Evolutionary conservation across 2,329 filamentous ascomycete genomes (phyloP), one percentile per base, ranked within the genome.

Genomic region (Pseudofabraea citricarpa): DNA sequence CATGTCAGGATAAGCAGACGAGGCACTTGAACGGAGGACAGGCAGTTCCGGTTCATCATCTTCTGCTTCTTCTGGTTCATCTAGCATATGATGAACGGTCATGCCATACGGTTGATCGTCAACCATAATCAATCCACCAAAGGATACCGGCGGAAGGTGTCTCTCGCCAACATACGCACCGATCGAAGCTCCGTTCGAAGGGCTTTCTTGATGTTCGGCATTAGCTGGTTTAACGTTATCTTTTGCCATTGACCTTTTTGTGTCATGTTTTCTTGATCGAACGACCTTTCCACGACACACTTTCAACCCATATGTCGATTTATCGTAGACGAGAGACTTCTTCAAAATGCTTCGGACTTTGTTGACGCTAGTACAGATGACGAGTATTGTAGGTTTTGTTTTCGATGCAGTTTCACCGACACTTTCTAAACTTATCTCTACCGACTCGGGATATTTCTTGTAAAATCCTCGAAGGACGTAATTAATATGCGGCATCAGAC

Each of bases 1-100:
- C 12, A 62, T 52, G n/a, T 58, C 51, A 9, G 48, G 29, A 27
- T 37, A 38, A 9, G 19, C 18, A n/a, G n/a, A n/a, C 9, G 52
- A 46, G 1, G 55, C 57, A 9, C 52, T 56, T 5, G 57, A 61
- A 13, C 57, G 55, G 20, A 58, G 49, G 9, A 56, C 50, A 3
- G 53, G 48, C 18, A 62, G 59, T 19, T 62, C 44, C n/a, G n/a
- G n/a, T 56, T 63, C 26, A 56, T 70, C 64, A 60, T 74, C 65
- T 61, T 73, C 50, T 6, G 55, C 56, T 18, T 65, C 64, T 3
- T 77, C 76, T 1, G 77, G 79, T 45, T 82, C 77, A 70, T 96
- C 91, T 2, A 97, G 78, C 81, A 97, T 91, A 63, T 97, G 91
- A 58, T 97, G 91, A 0, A 97, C 91, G 18, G 89, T 96, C 87